Conservation (phyloP, 768 basidiomycete genomes). For the Chlorophyllum brunneum region DNA sequence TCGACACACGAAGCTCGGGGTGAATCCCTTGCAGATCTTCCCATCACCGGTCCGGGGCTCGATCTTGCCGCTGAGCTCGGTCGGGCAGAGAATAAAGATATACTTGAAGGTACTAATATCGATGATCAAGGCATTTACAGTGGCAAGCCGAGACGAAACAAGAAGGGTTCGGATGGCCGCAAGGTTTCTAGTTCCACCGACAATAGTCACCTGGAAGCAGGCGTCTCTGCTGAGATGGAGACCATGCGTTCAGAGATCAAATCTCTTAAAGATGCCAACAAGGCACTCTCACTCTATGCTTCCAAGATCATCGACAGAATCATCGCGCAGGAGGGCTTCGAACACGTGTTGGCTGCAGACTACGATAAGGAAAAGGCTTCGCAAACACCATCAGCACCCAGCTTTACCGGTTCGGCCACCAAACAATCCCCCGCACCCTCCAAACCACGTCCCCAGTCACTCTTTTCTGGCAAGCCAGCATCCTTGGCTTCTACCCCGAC, state of each 20-base stretch:
- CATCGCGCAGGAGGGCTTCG: conserved; percentile 94
- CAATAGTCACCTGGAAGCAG: conserved; percentile 37
- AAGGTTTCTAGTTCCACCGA: conserved; percentile 30
- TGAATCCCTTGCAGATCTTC: conserved; percentile 82
- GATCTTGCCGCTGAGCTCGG: conserved; percentile 91
- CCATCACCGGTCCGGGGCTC: conserved; percentile 84
- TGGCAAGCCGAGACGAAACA: conserved; percentile 45
- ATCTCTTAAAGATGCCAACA: conserved; percentile 91
- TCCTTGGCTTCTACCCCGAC: conserved; percentile 28
- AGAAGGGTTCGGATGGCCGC: conserved; percentile 39
- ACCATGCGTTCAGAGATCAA: conserved; percentile 85
- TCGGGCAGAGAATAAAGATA: conserved; percentile 86
- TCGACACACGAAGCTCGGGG: conserved; percentile 62
- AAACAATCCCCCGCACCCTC: conserved; percentile 27
- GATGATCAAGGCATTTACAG: conserved; percentile 42
- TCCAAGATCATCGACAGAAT: conserved; percentile 98
- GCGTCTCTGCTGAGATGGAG: conserved; percentile 54
- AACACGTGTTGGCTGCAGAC: conserved; percentile 93
- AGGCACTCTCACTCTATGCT: conserved; percentile 90
- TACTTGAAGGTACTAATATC: conserved; percentile 56
- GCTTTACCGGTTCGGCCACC: conserved; percentile 25
- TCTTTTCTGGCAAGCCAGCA: conserved; percentile 43
- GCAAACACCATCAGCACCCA: conserved; percentile 41
- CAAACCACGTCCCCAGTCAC: conserved; percentile 62
- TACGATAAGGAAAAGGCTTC: conserved; percentile 65